These are phyloP conservation scores for Pichia sp. DNA, from an alignment of 1,139 yeast species.

Conservation along the genomic window DNA sequence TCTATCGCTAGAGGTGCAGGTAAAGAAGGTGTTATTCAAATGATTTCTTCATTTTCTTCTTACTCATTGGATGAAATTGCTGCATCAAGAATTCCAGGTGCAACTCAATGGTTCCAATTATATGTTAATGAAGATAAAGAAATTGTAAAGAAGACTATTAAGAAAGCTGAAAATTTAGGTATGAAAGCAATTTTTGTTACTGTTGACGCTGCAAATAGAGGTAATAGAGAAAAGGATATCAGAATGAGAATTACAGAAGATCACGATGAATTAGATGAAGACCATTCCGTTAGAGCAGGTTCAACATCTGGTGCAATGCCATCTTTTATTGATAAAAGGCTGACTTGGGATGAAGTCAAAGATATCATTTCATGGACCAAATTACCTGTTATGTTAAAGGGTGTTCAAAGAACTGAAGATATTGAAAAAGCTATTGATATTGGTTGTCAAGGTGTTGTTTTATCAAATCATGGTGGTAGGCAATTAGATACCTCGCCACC, in stretches of 20 bases:
- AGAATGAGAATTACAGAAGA: constrained; percentile 53
- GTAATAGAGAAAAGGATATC: constrained; percentile 57
- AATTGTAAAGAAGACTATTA: constrained; percentile 50
- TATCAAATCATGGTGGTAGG: constrained; percentile 54
- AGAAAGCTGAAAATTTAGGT: constrained; percentile 33
- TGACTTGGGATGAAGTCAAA: constrained; percentile 29
- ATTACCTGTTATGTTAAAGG: constrained; percentile 52
- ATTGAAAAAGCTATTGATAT: constrained; percentile 42
- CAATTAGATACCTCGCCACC: constrained; percentile 46
- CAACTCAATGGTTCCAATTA: constrained; percentile 81
- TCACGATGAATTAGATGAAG: constrained; percentile 33
- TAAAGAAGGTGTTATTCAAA: constrained; percentile 43
- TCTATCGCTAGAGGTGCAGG: constrained; percentile 68
- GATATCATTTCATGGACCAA: constrained; percentile 50
- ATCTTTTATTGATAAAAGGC: constrained; percentile 20
- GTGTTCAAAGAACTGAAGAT: constrained; percentile 47
- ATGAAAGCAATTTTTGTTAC: constrained; percentile 58
- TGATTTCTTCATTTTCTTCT: constrained; percentile 51
- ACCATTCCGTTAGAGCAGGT: constrained; percentile 66
- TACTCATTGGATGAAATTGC: constrained; percentile 53
- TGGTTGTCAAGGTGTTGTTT: constrained; percentile 43
- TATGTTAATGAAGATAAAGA: constrained; percentile 72
- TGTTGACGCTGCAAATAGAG: constrained; percentile 63
- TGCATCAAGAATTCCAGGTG: constrained; percentile 47
- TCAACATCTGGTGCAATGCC: constrained; percentile 36